Base-by-base conservation (phyloP, 352 stramenopile genomes). In the Globisporangium emineosum region DNA sequence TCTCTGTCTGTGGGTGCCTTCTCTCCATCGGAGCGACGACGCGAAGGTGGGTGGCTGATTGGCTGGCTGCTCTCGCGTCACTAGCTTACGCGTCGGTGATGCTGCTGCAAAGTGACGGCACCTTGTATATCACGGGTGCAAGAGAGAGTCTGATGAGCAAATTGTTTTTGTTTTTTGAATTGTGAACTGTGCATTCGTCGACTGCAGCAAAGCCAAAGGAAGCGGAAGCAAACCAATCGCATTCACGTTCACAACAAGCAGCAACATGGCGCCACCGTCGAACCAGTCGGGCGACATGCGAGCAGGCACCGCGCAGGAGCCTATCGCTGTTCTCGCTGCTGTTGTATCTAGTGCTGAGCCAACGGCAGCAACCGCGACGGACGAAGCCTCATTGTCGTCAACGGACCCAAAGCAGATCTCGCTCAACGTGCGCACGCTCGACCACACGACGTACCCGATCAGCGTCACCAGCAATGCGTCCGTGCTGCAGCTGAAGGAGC, bases 381-480 rank as follows among this genome's bases (percentile, higher is more conserved):
- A 75, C 7, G 51, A 57, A n/a, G 27, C 17, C 27, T 42, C 27
- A 15, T 8, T 15, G 12, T 27, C 27, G 17, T 40, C 27, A 7
- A 12, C 27, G 15, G 43, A 57, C 32, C 45, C 63, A 6, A 68
- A 66, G 17, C 73, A 74, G 52, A 70, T 93, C 25, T 81, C 77
- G 49, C 78, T 95, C 5, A 93, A 93, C 57, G 79, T 95, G 62
- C 86, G 86, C 51, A 95, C 80, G 59, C 69, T 95, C 57, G 86
- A 95, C 73, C 87, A 95, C 55, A 83, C 79, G 42, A 91, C 84
- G 58, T 93, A 90, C 64, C 79, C 77, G 37, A 87, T 95, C 54
- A 82, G 69, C 33, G 72, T 93, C 29, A 64, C 70, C 47, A 79
- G 73, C 40, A 75, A 78, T 37, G 86, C 87, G 52, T 90, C 81